These are phyloP conservation scores for Omphalea diandra DNA, from an alignment of 441 rosid species.

Conservation along the genomic window DNA sequence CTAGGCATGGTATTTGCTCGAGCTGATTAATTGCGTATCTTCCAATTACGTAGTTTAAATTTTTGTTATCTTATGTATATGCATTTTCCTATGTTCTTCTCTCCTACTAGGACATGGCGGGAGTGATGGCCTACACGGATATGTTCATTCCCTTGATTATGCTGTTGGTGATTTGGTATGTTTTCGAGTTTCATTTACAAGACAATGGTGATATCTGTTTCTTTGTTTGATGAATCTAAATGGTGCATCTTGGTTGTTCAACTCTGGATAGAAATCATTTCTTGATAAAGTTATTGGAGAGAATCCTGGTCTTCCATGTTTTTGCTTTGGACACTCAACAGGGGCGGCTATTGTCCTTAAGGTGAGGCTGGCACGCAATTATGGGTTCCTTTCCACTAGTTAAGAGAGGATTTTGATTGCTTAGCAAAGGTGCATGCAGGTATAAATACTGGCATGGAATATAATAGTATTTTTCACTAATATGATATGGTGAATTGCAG, in stretches of 20 bases:
- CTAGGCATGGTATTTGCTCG: background rate
- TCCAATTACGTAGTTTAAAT: background rate
- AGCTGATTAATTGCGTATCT: background rate
- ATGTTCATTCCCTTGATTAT: constrained; percentile 72
- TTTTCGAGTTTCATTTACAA: constrained; percentile 10
- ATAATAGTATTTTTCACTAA: background rate
- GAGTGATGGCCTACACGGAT: constrained; percentile 92
- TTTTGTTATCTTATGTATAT: background rate
- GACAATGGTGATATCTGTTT: background rate
- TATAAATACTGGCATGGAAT: background rate
- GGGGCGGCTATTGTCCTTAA: constrained; percentile 85
- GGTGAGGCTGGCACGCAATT: constrained; percentile 34
- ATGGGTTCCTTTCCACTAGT: background rate
- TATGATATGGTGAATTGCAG: constrained; percentile 34
- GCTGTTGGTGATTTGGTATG: constrained; percentile 78
- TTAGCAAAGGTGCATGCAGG: too few species aligned
- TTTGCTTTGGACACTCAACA: constrained; percentile 90
- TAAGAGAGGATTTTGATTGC: background rate
- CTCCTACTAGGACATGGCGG: constrained; percentile 76
- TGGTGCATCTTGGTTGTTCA: background rate
- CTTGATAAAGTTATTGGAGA: constrained; percentile 61
- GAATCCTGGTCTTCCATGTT: constrained; percentile 77
- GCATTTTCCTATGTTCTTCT: constrained; percentile 7
- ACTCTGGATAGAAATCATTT: constrained; percentile 52
- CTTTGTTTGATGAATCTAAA: background rate